Percentiles rank a stretch among this genome's conserved stretches.
Evolutionary conservation across 2,329 filamentous ascomycete species (phyloP).

Genomic region (Colletotrichum viniferum): DNA sequence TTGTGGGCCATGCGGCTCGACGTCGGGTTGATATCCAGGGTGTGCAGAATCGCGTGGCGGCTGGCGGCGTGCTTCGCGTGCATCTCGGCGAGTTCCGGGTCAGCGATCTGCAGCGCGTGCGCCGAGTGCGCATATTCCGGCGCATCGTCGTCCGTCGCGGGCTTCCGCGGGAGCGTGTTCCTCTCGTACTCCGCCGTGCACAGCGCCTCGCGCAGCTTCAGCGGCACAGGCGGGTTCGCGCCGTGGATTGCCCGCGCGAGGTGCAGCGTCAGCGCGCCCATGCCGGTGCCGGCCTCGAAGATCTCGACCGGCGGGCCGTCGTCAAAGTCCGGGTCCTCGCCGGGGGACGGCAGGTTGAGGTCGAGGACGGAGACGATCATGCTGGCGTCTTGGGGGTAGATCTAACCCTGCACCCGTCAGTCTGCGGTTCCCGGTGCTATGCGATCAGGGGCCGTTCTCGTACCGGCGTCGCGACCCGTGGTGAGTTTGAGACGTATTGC

Average conservation of each 20-base stretch:
- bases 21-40: constrained; percentile 67
- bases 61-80: constrained; percentile 50
- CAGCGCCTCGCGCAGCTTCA: constrained; percentile 38
- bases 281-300: constrained; percentile 85
- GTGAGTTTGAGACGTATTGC: constrained; percentile 72
- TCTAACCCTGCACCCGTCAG: constrained; percentile 26
- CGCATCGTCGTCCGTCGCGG: constrained; percentile 19
- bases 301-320: constrained; percentile 66
- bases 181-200: constrained; percentile 21
- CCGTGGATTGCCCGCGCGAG: constrained; percentile 78
- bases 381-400: constrained; percentile 75
- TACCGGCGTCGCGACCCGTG: constrained; percentile 77
- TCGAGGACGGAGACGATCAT: constrained; percentile 79
- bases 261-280: constrained; percentile 78
- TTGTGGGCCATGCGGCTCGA: constrained; percentile 69
- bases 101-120: constrained; percentile 24
- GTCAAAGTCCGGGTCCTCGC: constrained; percentile 35
- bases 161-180: constrained; percentile 4
- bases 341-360: constrained; percentile 61
- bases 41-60: constrained; percentile 75
- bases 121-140: background rate
- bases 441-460: constrained; percentile 24
- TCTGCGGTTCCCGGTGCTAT: background rate
- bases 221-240: constrained; percentile 62
- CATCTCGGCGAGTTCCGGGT: constrained; percentile 27